Conservation (phyloP, 2,329 filamentous ascomycete species). For the Metarhizium album region DNA sequence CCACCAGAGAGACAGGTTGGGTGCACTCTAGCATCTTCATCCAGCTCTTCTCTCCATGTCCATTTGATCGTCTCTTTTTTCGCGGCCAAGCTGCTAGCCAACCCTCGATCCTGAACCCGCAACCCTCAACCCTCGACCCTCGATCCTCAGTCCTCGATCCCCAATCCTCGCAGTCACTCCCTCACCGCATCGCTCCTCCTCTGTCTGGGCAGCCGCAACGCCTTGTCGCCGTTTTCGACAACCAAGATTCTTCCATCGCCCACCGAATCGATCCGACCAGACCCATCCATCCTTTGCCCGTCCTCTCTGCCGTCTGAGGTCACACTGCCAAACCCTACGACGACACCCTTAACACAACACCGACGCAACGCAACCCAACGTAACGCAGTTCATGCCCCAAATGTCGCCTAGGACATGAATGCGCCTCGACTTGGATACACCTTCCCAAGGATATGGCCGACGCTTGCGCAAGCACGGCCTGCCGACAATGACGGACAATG, state of each 20-base stretch:
- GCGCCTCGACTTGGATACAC: constrained; percentile 11
- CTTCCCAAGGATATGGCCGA: constrained; percentile 20
- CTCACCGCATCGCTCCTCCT: neutral
- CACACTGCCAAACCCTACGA: neutral
- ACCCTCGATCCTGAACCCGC: too few relatives aligned
- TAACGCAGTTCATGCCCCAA: neutral
- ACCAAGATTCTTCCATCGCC: too few relatives aligned
- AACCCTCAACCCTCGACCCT: too few relatives aligned
- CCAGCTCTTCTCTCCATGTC: neutral
- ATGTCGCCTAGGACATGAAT: constrained; percentile 22
- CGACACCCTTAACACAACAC: neutral
- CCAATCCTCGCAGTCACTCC: neutral
- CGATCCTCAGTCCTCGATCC: too few relatives aligned
- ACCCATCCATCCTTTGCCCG: neutral
- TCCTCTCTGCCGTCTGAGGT: neutral
- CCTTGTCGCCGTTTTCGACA: neutral
- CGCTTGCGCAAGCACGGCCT: constrained; percentile 20
- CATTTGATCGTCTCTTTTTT: neutral
- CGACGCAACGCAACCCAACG: too few relatives aligned
- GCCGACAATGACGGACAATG: constrained; percentile 58
- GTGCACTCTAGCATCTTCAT: too few relatives aligned
- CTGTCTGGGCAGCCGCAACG: neutral
- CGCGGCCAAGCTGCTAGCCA: too few relatives aligned
- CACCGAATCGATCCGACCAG: neutral
- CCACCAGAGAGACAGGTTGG: neutral